Conservation (phyloP, 2,329 filamentous ascomycete species). For the Botrytis porri region DNA sequence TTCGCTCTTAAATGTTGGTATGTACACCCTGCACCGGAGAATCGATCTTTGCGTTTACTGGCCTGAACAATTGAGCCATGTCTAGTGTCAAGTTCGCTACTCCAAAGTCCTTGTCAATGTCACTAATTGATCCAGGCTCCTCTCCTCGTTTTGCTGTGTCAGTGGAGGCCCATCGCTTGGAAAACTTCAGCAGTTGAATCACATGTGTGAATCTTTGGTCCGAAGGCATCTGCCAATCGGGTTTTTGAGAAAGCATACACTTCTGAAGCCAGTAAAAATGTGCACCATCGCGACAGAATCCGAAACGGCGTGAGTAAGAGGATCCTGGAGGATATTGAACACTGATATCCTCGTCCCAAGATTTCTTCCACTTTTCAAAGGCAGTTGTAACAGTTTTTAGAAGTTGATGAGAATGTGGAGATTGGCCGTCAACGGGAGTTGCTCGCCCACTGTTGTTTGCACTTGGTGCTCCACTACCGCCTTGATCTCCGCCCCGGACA, state of each 20-base stretch:
- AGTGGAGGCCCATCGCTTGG: constrained; percentile 57
- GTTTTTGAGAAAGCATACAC: constrained; percentile 59
- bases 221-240: constrained; percentile 54
- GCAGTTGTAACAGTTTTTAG: constrained; percentile 51
- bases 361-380: constrained; percentile 68
- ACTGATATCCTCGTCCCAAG: constrained; percentile 68
- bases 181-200: constrained; percentile 58
- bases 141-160: constrained; percentile 65
- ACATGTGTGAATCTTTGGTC: constrained; percentile 60
- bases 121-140: constrained; percentile 64
- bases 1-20: constrained; percentile 31
- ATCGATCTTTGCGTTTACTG: constrained; percentile 48
- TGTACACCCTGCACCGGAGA: constrained; percentile 37
- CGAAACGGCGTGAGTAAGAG: constrained; percentile 57
- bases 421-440: constrained; percentile 44
- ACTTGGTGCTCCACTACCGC: constrained; percentile 43
- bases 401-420: constrained; percentile 45
- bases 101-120: constrained; percentile 66
- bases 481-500: constrained; percentile 43
- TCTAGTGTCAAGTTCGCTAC: constrained; percentile 63
- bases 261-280: constrained; percentile 73
- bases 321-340: constrained; percentile 60
- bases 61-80: constrained; percentile 69
- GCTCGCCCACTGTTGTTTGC: constrained; percentile 46
- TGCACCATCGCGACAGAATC: constrained; percentile 68